Percentiles rank a stretch among this genome's conserved stretches.
phyloP scores from a whole-genome alignment of 1,139 yeast genomes.

The Taiozyma sp. region DNA sequence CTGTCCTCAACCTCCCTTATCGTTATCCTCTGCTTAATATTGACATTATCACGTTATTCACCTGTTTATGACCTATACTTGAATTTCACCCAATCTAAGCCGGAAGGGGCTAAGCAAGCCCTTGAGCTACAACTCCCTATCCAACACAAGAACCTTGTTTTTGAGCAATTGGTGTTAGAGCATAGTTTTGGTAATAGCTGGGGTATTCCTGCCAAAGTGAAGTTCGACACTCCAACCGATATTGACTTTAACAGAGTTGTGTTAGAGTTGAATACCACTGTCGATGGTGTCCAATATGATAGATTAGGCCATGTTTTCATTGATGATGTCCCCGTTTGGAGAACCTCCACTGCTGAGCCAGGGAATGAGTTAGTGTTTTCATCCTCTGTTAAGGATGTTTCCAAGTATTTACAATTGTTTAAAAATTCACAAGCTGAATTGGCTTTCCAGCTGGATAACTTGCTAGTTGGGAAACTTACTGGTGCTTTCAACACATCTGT shows the following conservation, averaged over 20 bases:
- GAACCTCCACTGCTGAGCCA: slow-evolving; percentile 85
- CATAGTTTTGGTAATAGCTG: slow-evolving; percentile 55
- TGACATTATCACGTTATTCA: not conserved
- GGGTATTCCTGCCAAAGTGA: slow-evolving; percentile 45
- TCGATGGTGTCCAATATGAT: slow-evolving; percentile 71
- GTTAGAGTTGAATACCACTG: slow-evolving; percentile 52
- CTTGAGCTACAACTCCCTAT: slow-evolving; percentile 21
- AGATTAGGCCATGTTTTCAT: slow-evolving; percentile 68
- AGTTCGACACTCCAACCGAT: slow-evolving; percentile 37
- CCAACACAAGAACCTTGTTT: slow-evolving; percentile 36
- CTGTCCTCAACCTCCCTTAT: not conserved
- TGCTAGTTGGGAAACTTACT: slow-evolving; percentile 48
- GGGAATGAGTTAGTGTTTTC: slow-evolving; percentile 43
- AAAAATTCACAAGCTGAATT: slow-evolving; percentile 31
- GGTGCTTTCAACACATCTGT: slow-evolving; percentile 60
- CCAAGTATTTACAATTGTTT: slow-evolving; percentile 53
- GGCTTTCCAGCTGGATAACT: slow-evolving; percentile 62
- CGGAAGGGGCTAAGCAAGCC: slow-evolving; percentile 8
- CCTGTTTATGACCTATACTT: not conserved
- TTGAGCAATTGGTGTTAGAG: slow-evolving; percentile 34
- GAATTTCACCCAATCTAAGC: not conserved
- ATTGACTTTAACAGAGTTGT: slow-evolving; percentile 52
- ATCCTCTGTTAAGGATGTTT: slow-evolving; percentile 56
- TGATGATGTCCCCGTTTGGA: slow-evolving; percentile 69
- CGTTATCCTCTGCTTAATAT: not conserved